These are phyloP conservation scores for Mollisiaceae sp. DNA, from an alignment of 2,329 filamentous ascomycete genomes.

Conservation along the genomic window DNA sequence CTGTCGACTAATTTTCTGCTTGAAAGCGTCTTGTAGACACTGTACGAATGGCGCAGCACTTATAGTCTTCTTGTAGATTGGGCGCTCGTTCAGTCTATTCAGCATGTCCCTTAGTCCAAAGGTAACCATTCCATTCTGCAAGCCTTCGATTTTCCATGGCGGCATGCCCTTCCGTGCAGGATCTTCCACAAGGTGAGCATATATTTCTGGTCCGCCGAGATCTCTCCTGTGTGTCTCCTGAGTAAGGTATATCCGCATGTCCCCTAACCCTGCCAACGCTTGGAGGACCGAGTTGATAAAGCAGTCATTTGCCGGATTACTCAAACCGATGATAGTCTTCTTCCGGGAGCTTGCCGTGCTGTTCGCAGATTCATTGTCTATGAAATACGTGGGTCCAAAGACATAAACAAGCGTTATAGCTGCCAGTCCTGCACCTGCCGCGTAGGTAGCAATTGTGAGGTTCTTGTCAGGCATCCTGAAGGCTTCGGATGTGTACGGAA, in stretches of 20 bases:
- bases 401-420: slow-evolving; percentile 96
- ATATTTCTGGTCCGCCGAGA: slow-evolving; percentile 79
- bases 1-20: slow-evolving; percentile 87
- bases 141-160: slow-evolving; percentile 65
- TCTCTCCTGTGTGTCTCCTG: slow-evolving; percentile 84
- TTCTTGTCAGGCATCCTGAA: slow-evolving; percentile 77
- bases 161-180: slow-evolving; percentile 52
- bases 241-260: slow-evolving; percentile 90
- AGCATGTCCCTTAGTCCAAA: slow-evolving; percentile 89
- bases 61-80: slow-evolving; percentile 92
- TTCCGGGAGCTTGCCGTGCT: slow-evolving; percentile 63
- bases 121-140: slow-evolving; percentile 85
- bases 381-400: slow-evolving; percentile 95
- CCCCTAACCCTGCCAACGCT: slow-evolving; percentile 85
- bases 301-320: slow-evolving; percentile 92
- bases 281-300: slow-evolving; percentile 98
- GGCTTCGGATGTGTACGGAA: slow-evolving; percentile 10
- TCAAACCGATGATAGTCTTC: slow-evolving; percentile 85
- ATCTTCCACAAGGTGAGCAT: slow-evolving; percentile 63
- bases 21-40: slow-evolving; percentile 84
- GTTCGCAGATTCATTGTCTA: slow-evolving; percentile 76
- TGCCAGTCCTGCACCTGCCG: slow-evolving; percentile 91
- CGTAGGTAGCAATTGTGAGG: slow-evolving; percentile 86
- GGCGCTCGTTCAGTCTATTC: slow-evolving; percentile 89
- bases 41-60: slow-evolving; percentile 84